Evolutionary conservation across 106 monocot genomes (phyloP), one percentile per base, ranked within the genome.

Genomic region (Dioscorea dumetorum): DNA sequence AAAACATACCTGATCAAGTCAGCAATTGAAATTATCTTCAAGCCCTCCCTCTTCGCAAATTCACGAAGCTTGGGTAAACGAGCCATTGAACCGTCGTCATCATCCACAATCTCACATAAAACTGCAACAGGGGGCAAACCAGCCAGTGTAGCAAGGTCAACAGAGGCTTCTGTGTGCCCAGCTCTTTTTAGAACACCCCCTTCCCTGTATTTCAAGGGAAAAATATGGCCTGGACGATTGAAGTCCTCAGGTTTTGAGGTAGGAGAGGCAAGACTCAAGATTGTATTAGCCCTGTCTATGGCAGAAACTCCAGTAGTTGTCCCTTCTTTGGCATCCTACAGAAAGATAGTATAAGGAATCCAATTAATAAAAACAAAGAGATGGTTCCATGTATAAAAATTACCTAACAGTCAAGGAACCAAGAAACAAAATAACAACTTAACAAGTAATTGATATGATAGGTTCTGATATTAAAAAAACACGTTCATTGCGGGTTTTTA

Each of bases 301-400:
- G 80, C 80, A 75, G 80, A 80, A 56, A 80, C 80, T 49, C 80
- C 80, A 62, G 80, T 80, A 2, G 75, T 75, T 41, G 80, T 80
- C 13, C 75, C 75, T 24, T 61, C 62, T 62, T 75, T 80, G 14
- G 67, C 74, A 75, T 80, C 80, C 80, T 80, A 22, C 17, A 41
- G 2, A 57, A 64, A 53, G 5, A 50, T 3, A 56, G 17, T 22
- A 32, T 22, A 51, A 50, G 19, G 23, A 60, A 21, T 24, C 12
- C 20, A 21, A 54, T 5, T 15, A 2, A 28, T 3, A 28, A 60
- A 60, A 22, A 21, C 4, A 51, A 10, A 41, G 41, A 41, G 6
- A 6, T 41, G 41, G 41, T 41, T 6, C 41, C 10, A 41, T 8
- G 3, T 10, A 41, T 41, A 41, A 3, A 28, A 28, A 3, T 28